phyloP scores from a whole-genome alignment of 2,329 filamentous ascomycete species.

The Neurospora crassa region DNA sequence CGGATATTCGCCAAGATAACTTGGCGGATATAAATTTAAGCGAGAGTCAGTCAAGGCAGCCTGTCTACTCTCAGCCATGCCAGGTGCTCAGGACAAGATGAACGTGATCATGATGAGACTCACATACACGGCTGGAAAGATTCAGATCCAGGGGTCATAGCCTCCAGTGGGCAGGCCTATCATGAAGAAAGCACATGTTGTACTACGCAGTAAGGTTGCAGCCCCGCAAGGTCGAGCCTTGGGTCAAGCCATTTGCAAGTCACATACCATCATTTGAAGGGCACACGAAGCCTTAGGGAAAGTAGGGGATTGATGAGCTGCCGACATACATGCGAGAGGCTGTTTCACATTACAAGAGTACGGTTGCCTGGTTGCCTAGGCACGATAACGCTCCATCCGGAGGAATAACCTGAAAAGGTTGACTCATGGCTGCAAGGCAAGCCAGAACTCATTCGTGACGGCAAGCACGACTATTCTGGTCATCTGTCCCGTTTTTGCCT shows the following conservation, averaged over 20 bases:
- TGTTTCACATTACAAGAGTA: conserved; percentile 2
- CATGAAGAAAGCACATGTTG: background rate
- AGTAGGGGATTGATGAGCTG: background rate
- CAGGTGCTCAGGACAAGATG: background rate
- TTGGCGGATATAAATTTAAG: background rate
- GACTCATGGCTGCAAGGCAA: background rate
- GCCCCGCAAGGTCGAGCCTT: background rate
- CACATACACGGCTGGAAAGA: background rate
- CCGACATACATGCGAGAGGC: conserved; percentile 2
- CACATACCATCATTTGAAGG: background rate
- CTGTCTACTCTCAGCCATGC: background rate
- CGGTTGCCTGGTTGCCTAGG: background rate
- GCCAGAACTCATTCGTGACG: background rate
- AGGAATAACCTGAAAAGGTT: background rate
- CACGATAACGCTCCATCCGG: background rate
- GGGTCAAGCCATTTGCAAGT: background rate
- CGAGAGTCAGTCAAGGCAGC: background rate
- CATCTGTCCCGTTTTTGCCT: background rate
- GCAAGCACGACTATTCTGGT: background rate
- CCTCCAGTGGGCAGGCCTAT: background rate
- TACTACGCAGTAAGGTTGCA: too few species aligned
- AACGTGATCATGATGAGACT: background rate
- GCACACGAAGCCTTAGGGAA: background rate
- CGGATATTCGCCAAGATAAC: background rate
- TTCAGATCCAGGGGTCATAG: background rate